These are phyloP conservation scores for Peronospora destructor DNA, from an alignment of 352 stramenopile species.

Conservation along the genomic window DNA sequence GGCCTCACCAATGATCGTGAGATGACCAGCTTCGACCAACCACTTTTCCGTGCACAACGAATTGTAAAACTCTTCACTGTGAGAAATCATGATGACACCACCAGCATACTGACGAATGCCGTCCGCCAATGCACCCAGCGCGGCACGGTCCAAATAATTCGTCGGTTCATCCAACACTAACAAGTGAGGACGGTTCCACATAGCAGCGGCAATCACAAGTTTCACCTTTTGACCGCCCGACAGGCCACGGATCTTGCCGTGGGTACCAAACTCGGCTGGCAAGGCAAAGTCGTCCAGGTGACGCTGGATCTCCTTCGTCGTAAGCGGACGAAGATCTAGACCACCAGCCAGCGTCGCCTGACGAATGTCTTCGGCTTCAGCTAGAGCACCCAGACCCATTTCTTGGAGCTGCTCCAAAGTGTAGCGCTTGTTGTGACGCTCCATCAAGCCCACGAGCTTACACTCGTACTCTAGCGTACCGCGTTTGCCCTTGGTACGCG, in stretches of 20 bases:
- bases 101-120: slow-evolving; percentile 67
- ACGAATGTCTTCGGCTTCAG: slow-evolving; percentile 56
- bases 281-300: slow-evolving; percentile 73
- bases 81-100: slow-evolving; percentile 76
- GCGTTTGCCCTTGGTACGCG: slow-evolving; percentile 60
- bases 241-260: slow-evolving; percentile 72
- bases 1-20: slow-evolving; percentile 64
- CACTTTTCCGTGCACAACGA: slow-evolving; percentile 73
- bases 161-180: slow-evolving; percentile 86
- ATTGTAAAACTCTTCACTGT: slow-evolving; percentile 81
- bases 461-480: slow-evolving; percentile 83
- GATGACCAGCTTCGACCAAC: slow-evolving; percentile 55
- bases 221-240: slow-evolving; percentile 81
- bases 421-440: slow-evolving; percentile 62
- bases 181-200: slow-evolving; percentile 83
- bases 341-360: slow-evolving; percentile 51
- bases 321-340: slow-evolving; percentile 56
- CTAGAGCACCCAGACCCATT: slow-evolving; percentile 59
- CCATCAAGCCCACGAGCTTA: slow-evolving; percentile 78
- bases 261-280: slow-evolving; percentile 64
- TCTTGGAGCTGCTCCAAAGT: slow-evolving; percentile 61
- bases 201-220: slow-evolving; percentile 67
- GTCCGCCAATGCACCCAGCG: slow-evolving; percentile 50
- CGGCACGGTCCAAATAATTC: slow-evolving; percentile 78
- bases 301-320: slow-evolving; percentile 63